Percentiles rank a stretch among this genome's conserved stretches.
Evolutionary conservation across 805 yeast species (phyloP).

Genomic region (Middelhovenomyces tepae): DNA sequence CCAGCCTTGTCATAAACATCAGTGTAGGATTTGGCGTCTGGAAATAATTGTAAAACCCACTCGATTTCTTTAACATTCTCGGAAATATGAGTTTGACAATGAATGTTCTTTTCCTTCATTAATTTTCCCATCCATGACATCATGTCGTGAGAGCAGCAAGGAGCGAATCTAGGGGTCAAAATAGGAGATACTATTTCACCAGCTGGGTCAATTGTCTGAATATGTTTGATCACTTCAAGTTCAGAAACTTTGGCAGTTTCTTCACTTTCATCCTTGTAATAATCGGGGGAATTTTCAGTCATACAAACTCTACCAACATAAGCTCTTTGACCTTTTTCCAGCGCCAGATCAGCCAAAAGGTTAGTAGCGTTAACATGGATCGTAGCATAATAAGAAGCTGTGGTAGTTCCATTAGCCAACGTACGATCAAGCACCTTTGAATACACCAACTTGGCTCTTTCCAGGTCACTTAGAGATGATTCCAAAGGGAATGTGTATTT

Average conservation of each 20-base stretch:
- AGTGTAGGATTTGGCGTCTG: slow-evolving; percentile 59
- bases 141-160: slow-evolving; percentile 62
- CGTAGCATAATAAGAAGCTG: slow-evolving; percentile 87
- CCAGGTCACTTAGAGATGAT: slow-evolving; percentile 46
- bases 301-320: slow-evolving; percentile 90
- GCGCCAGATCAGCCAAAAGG: slow-evolving; percentile 62
- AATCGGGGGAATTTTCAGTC: slow-evolving; percentile 74
- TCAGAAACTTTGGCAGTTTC: slow-evolving; percentile 50
- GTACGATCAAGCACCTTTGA: slow-evolving; percentile 60
- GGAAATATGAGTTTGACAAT: slow-evolving; percentile 84
- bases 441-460: slow-evolving; percentile 55
- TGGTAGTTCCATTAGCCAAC: slow-evolving; percentile 75
- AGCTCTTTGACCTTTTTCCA: slow-evolving; percentile 71
- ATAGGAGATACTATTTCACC: slow-evolving; percentile 57
- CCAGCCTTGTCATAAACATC: slow-evolving; percentile 63
- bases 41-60: slow-evolving; percentile 66
- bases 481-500: slow-evolving; percentile 88
- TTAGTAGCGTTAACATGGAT: slow-evolving; percentile 71
- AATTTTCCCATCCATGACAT: slow-evolving; percentile 56
- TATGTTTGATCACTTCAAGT: slow-evolving; percentile 46
- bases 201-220: slow-evolving; percentile 44
- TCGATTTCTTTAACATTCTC: slow-evolving; percentile 71
- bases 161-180: slow-evolving; percentile 90
- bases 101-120: slow-evolving; percentile 41
- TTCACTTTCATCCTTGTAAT: slow-evolving; percentile 46